phyloP scores from a whole-genome alignment of 2,329 filamentous ascomycete genomes.

The Trichoderma lentiforme region DNA sequence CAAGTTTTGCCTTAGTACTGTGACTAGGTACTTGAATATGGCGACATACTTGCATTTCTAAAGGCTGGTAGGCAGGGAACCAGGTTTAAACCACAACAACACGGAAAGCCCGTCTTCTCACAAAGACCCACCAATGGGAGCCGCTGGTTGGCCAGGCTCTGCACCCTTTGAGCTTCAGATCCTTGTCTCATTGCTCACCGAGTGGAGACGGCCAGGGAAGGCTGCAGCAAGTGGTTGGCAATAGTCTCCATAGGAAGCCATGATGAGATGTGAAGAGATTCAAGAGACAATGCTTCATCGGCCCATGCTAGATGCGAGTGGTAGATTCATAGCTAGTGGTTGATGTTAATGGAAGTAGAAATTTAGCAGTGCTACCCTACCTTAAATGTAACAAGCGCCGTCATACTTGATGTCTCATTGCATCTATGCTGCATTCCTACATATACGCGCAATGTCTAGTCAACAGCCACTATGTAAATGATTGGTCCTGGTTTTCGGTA shows the following conservation, averaged over 20 bases:
- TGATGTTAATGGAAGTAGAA: not conserved
- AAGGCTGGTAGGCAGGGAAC: not conserved
- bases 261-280: not conserved
- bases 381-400: not conserved
- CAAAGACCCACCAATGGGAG: not conserved
- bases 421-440: not conserved
- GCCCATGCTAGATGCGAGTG: not conserved
- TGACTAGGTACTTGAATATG: too few relatives aligned
- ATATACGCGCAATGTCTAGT: not conserved
- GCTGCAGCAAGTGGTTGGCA: not conserved
- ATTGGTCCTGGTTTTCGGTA: not conserved
- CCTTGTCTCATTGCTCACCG: conserved; percentile 11
- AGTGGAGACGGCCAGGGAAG: conserved; percentile 5
- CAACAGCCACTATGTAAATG: not conserved
- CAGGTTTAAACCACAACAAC: not conserved
- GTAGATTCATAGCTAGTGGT: not conserved
- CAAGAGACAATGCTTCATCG: not conserved
- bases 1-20: not conserved
- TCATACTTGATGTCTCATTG: not conserved
- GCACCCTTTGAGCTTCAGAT: conserved; percentile 2
- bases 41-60: not conserved
- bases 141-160: not conserved
- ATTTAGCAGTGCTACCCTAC: not conserved
- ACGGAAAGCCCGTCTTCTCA: not conserved
- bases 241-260: not conserved